Evolutionary conservation across 2,329 filamentous ascomycete species (phyloP).

Genomic region (Fonsecaea pedrosoi): DNA sequence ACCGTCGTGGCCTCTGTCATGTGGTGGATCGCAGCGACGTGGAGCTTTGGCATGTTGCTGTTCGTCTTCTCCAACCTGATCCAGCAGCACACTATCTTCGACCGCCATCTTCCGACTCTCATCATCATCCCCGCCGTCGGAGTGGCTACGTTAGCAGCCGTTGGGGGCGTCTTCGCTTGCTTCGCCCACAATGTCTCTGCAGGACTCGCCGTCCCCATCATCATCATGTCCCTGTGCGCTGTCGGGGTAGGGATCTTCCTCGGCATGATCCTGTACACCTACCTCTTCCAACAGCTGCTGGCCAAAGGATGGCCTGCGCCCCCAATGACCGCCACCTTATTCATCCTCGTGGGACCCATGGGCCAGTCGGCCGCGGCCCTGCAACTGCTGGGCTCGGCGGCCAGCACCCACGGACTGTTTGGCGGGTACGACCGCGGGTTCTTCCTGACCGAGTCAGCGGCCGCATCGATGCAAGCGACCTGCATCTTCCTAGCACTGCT

Average conservation of each 20-base stretch:
- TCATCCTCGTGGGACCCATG: conserved; percentile 52
- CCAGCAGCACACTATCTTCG: conserved; percentile 46
- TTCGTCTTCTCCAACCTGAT: conserved; percentile 45
- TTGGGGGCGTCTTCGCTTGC: conserved; percentile 30
- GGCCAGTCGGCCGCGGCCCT: conserved; percentile 45
- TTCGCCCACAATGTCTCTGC: conserved; percentile 37
- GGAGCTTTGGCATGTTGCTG: conserved; percentile 41
- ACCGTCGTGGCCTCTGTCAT: conserved; percentile 47
- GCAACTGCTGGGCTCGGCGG: conserved; percentile 47
- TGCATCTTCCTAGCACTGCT: conserved; percentile 50
- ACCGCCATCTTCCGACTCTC: conserved; percentile 48
- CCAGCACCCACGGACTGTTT: conserved; percentile 44
- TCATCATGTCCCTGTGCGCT: conserved; percentile 50
- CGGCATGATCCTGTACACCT: conserved; percentile 47
- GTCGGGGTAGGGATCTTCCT: conserved; percentile 46
- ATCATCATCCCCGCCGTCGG: conserved; percentile 41
- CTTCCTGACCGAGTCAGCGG: conserved; percentile 46
- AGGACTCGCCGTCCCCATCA: conserved; percentile 47
- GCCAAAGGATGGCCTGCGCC: conserved; percentile 35
- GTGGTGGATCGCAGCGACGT: conserved; percentile 50
- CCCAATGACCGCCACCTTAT: conserved; percentile 45
- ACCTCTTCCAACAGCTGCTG: conserved; percentile 34
- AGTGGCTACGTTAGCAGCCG: conserved; percentile 34
- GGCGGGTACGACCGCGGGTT: conserved; percentile 45
- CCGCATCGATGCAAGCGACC: conserved; percentile 42